Evolutionary conservation across 2,329 filamentous ascomycete genomes (phyloP).

Genomic region (Trematosphaeria pertusa): DNA sequence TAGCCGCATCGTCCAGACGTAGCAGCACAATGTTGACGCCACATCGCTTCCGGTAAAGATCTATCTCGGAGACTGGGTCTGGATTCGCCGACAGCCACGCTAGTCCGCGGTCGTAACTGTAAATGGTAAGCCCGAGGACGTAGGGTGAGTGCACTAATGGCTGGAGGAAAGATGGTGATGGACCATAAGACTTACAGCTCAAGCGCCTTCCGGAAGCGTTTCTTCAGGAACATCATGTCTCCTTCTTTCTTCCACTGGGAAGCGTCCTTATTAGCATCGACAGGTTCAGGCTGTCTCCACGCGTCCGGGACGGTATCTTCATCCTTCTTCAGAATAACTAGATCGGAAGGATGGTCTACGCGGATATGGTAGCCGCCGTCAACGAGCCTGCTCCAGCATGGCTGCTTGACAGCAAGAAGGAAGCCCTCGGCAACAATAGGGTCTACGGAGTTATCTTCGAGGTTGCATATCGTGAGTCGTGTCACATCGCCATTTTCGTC

Average conservation of each 20-base stretch:
- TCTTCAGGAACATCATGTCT: slow-evolving; percentile 34
- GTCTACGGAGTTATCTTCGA: slow-evolving; percentile 30
- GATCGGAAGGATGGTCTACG: slow-evolving; percentile 33
- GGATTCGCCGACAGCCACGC: background rate
- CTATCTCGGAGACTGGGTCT: slow-evolving; percentile 14
- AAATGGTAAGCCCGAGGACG: background rate
- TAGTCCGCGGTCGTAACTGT: slow-evolving; percentile 25
- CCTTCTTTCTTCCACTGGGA: slow-evolving; percentile 31
- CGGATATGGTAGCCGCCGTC: slow-evolving; percentile 27
- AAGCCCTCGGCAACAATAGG: slow-evolving; percentile 21
- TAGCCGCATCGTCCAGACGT: slow-evolving; percentile 30
- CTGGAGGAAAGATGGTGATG: no score
- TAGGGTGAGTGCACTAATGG: background rate
- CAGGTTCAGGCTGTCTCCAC: slow-evolving; percentile 11
- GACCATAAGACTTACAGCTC: slow-evolving; percentile 17
- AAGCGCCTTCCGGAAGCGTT: slow-evolving; percentile 28
- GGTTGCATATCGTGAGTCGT: slow-evolving; percentile 29
- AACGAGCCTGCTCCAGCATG: slow-evolving; percentile 23
- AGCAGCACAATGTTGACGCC: slow-evolving; percentile 33
- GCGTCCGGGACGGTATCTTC: slow-evolving; percentile 14
- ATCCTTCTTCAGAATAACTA: slow-evolving; percentile 17
- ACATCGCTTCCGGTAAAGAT: slow-evolving; percentile 31
- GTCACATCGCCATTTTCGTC: slow-evolving; percentile 25
- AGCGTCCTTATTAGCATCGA: slow-evolving; percentile 3
- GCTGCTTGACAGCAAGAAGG: slow-evolving; percentile 28